Conservation (phyloP, 805 yeast genomes). For the Wickerhamiella parazyma region DNA sequence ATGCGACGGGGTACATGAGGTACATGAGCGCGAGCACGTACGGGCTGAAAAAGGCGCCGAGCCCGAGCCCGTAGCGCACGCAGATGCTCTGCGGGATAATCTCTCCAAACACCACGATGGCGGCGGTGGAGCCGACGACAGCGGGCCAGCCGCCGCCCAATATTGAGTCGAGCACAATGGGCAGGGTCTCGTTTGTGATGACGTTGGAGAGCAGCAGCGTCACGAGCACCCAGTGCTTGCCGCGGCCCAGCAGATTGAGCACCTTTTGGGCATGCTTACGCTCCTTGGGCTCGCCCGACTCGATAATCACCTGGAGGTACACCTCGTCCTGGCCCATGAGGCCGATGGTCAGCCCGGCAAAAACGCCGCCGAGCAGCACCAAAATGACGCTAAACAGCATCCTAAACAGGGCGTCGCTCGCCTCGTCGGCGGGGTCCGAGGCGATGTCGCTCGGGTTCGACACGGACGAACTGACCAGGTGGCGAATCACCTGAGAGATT, state of each 20-base stretch:
- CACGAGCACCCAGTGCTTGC: constrained; percentile 94
- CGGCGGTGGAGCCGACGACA: constrained; percentile 80
- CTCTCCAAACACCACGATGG: constrained; percentile 90
- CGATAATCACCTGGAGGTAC: constrained; percentile 75
- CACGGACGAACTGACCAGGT: not conserved
- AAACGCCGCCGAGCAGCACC: constrained; percentile 29
- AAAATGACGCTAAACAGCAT: constrained; percentile 21
- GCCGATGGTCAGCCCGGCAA: constrained; percentile 61
- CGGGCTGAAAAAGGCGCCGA: constrained; percentile 84
- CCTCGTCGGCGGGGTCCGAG: not conserved
- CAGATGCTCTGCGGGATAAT: constrained; percentile 90
- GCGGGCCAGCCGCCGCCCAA: constrained; percentile 98
- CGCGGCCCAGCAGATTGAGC: constrained; percentile 53
- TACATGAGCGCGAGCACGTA: constrained; percentile 79
- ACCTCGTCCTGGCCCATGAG: constrained; percentile 98
- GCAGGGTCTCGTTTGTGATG: constrained; percentile 86
- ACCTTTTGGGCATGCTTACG: constrained; percentile 59
- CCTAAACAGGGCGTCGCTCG: constrained; percentile 8
- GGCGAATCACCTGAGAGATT: constrained; percentile 5
- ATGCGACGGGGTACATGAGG: constrained; percentile 79
- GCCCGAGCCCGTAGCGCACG: constrained; percentile 82
- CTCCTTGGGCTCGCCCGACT: constrained; percentile 61
- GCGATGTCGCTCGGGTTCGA: not conserved
- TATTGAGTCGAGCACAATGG: constrained; percentile 82
- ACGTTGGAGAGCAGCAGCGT: constrained; percentile 76